phyloP scores from a whole-genome alignment of 1,284 basidiomycete genomes.

The Puccinia coronata region DNA sequence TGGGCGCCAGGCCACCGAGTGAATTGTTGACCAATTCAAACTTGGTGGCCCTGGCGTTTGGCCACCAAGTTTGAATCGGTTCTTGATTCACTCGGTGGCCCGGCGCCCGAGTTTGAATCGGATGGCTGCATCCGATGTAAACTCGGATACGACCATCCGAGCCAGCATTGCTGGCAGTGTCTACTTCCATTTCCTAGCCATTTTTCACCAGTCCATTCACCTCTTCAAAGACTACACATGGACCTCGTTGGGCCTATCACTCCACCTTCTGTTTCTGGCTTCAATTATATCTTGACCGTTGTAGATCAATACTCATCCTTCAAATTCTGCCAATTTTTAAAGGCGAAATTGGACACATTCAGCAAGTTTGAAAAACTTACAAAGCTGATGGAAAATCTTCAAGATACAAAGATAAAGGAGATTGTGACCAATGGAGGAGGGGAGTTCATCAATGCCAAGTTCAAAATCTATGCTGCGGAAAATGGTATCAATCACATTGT shows the following conservation, averaged over 20 bases:
- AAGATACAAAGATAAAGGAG: constrained; percentile 55
- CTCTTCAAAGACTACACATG: not conserved
- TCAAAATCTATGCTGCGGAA: not conserved
- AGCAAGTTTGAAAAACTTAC: not conserved
- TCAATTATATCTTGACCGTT: not conserved
- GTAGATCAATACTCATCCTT: not conserved
- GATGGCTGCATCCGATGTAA: no score
- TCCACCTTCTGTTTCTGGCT: not conserved
- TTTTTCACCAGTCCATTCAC: not conserved
- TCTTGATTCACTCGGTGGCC: no score
- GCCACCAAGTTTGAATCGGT: no score
- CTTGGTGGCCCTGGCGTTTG: no score
- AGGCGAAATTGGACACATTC: not conserved
- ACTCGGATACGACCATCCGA: no score
- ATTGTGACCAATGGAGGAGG: constrained; percentile 58
- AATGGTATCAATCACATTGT: not conserved
- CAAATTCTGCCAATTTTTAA: not conserved
- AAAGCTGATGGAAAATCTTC: not conserved
- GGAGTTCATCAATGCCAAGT: constrained; percentile 52
- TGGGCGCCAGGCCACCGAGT: no score
- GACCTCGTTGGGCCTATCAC: constrained; percentile 6
- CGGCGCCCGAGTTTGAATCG: no score
- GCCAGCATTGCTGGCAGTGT: no score
- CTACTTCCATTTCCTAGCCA: not conserved
- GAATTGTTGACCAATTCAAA: no score